Evolutionary conservation across 2,329 filamentous ascomycete genomes (phyloP), one percentile per base, ranked within the genome.

Genomic region (Fusarium sp.): DNA sequence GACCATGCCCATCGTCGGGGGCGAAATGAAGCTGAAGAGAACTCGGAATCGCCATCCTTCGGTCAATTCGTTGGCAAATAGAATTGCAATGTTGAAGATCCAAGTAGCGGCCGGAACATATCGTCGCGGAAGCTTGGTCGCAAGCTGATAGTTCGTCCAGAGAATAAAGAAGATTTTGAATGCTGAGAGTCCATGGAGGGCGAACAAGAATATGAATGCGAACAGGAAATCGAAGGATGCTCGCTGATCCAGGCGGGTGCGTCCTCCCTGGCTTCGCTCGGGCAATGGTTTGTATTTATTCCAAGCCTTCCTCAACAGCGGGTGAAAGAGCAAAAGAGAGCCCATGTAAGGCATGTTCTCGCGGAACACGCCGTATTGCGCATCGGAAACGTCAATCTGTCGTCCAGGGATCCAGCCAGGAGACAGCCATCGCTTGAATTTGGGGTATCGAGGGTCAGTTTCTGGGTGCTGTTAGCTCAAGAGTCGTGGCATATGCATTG

Each of bases 391-490:
- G 80, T 99, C 96, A 66, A 98, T 93, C 85, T 93, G 93, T 60
- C 95, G 91, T 25, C 95, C 95, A 10, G 91, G 91, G 58, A 99
- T 91, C 96, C 96, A 99, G 71, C 96, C 96, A 11, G 89, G 85
- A 4, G 88, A 89, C 17, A 99, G 86, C 37, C 90, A 82, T 61
- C 83, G 82, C 63, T 90, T 85, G 76, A 90, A 97, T 70, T 90
- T 91, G 59, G 84, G 77, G 76, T 96, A 99, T 70, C 91, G 89
- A 7, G 93, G 92, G 76, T 97, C 91, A 35, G 89, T 90, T 61
- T 90, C 94, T 97, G 58, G 40, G 47, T 33, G 13, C 13, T 23
- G 52, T 78, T 62, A 76, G 69, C 14, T 37, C 14, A 4, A 35
- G 20, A 3, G 29, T 11, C 18, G 13, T 5, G 15, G 6, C 14